Base-by-base conservation (phyloP, 805 yeast genomes). In the Priceomyces castillae region DNA sequence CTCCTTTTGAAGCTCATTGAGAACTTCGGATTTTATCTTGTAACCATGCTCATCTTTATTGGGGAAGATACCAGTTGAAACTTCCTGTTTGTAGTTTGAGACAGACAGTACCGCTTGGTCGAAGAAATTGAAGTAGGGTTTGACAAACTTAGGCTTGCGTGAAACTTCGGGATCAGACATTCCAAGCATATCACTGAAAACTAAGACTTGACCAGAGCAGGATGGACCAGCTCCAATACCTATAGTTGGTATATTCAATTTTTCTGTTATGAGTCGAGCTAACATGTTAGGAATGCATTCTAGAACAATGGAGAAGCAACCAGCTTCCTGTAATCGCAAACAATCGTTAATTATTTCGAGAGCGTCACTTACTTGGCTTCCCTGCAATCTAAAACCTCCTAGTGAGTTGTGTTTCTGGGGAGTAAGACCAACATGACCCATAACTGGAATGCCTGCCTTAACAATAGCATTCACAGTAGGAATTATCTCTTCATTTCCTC, bases 161-260 rank as follows among this genome's bases (percentile, higher is more conserved):
- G 54, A 37, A n/a, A 53, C 55, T 36, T 66, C 70, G 0, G 75
- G 74, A 35, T 80, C 80, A 39, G 71, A 69, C 86, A 84, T 78
- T 1, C 97, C 97, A 25, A 92, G 67, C 65, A 87, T 56, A 59
- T 92, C 99, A 3, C 87, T 78, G 61, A 86, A 82, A 0, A 92
- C 99, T 30, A 92, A 72, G 1, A 92, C 96, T 62, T 94, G 98
- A 0, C 96, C 98, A 28, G 86, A 78, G 7, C 92, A 84, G 7
- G 67, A 67, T 17, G 81, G 78, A 0, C 99, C 98, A 0, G 98
- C 97, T 3, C 99, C 99, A 39, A 92, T 92, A 3, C 99, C 99
- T 51, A 92, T 90, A 1, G 95, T 86, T 0, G 98, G 97, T 1
- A 92, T 71, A 1, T 59, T 40, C 25, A 90, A 59, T 11, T 69